Base-by-base conservation (phyloP, 2,329 filamentous ascomycete genomes). In the Paecilomyces niveus region DNA sequence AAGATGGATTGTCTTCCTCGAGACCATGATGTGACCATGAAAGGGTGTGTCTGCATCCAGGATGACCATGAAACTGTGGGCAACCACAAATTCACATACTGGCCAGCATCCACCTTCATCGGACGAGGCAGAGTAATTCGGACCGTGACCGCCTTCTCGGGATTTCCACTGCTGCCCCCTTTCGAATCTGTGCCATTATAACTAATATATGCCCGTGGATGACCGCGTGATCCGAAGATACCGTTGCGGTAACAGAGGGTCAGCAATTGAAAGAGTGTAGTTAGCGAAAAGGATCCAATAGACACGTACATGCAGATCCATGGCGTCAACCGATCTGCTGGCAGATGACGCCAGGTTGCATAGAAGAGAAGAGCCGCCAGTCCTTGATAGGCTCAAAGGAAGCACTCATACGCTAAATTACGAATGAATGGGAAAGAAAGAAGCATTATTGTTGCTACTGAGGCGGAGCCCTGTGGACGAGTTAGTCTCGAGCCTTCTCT, bases 51-150 rank as follows among this genome's bases (percentile, higher is more conserved):
- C 54, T 66, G 62, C 15, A 56, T 53, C 56, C 59, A 65, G 18
- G 61, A 66, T n/a, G 18, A 49, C 35, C 58, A 57, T 53, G 59
- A 58, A 5, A 64, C 58, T 13, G 58, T 52, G 2, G 54, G 59
- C 53, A 66, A 58, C 58, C 62, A 65, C 1, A 66, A 33, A 60
- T 64, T 64, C 29, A 66, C 49, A 59, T 66, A 63, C 51, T 66
- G 63, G n/a, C 58, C 60, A 21, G 59, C 35, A 11, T 57, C 11
- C 10, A 64, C 2, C 15, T 32, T 32, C 31, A 32, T 32, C 31
- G 55, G 35, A 13, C 45, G 18, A 13, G 53, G 26, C 3, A 61
- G 54, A 2, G 33, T n/a, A 18, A 61, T 10, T 3, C 39, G 32
- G 53, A 61, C 39, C 21, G 8, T 61, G 22, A 61, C 33, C 9